Evolutionary conservation across 371 early-diverging fungal genomes (phyloP), one percentile per base, ranked within the genome.

Genomic region (Choanephora cucurbitarum): DNA sequence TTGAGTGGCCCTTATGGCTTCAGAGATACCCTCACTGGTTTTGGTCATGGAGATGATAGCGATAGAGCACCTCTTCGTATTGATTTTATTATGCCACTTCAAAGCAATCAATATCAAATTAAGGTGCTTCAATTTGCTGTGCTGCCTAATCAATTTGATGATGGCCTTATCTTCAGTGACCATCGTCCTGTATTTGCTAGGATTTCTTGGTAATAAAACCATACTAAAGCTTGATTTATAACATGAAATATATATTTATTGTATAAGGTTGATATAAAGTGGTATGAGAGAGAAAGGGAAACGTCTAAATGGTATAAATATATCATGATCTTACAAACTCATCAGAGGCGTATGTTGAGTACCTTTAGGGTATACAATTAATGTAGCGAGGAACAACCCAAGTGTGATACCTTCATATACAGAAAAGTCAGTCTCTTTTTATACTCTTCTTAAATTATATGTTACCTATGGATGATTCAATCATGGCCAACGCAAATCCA

Each of bases 311-410:
- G 14, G 13, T 13, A 37, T 37, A 13, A 13, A 37, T 37, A n/a
- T 37, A 11, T 2, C 2, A 14, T 37, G 11, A 31, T 24, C 13
- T 60, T 52, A 64, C 22, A 64, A 49, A 33, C 50, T 82, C 80
- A 85, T 81, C 11, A 85, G 66, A 32, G 81, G 75, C 1, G 82
- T 81, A 40, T 77, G 77, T 55, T 59, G 66, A 46, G 73, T 77
- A 54, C 86, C 82, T 61, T 69, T 73, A 13, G 86, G 83, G 58
- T 81, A 85, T 48, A 82, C 78, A 14, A 83, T 61, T 49, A 83
- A 57, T 0, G 81, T 76, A 4, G 82, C 79, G 39, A 76, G 63
- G 58, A 85, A 85, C 31, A 85, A 58, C 0, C 86, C 86, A 32
- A 85, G 69, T 0, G 83, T 79, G 34, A 85, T 83, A 15, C 81